Evolutionary conservation across 371 early-diverging fungal genomes (phyloP).

Genomic region (Mortierella sp.): DNA sequence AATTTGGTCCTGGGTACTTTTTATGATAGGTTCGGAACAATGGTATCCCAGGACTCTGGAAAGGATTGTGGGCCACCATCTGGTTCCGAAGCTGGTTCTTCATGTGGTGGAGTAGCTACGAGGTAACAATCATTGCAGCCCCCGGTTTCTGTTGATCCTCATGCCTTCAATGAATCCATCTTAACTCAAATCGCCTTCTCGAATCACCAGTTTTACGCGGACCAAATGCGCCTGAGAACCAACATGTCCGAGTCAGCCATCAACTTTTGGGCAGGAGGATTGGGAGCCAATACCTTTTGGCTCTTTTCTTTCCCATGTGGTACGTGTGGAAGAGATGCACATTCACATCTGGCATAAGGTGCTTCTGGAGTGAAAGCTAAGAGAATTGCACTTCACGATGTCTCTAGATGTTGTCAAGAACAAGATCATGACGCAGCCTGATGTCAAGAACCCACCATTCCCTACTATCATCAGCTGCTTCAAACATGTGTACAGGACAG

Average conservation of each 20-base stretch:
- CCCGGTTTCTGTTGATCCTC: too few species aligned
- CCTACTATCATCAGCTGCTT: constrained; percentile 67
- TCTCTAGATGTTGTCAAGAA: constrained; percentile 94
- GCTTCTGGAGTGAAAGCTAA: too few species aligned
- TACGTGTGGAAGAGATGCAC: too few species aligned
- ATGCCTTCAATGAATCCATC: too few species aligned
- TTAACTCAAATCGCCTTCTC: too few species aligned
- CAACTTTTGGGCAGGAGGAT: constrained; percentile 89
- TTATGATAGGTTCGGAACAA: constrained; percentile 68
- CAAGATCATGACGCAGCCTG: constrained; percentile 91
- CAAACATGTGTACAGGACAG: constrained; percentile 63
- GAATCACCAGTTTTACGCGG: constrained; percentile 56
- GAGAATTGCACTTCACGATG: too few species aligned
- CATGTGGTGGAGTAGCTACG: constrained; percentile 90
- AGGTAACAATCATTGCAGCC: constrained; percentile 63
- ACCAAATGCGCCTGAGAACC: constrained; percentile 58
- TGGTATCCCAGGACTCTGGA: constrained; percentile 85
- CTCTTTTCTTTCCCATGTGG: constrained; percentile 85
- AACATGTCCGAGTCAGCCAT: constrained; percentile 68
- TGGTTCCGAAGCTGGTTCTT: constrained; percentile 90
- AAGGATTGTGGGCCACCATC: constrained; percentile 84
- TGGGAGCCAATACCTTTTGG: constrained; percentile 94
- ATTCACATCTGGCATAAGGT: too few species aligned
- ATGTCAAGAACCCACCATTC: constrained; percentile 70
- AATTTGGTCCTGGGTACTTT: not conserved